Evolutionary conservation across 306 rosid genomes (phyloP), one percentile per base, ranked within the genome.

Genomic region (Prunus padus): DNA sequence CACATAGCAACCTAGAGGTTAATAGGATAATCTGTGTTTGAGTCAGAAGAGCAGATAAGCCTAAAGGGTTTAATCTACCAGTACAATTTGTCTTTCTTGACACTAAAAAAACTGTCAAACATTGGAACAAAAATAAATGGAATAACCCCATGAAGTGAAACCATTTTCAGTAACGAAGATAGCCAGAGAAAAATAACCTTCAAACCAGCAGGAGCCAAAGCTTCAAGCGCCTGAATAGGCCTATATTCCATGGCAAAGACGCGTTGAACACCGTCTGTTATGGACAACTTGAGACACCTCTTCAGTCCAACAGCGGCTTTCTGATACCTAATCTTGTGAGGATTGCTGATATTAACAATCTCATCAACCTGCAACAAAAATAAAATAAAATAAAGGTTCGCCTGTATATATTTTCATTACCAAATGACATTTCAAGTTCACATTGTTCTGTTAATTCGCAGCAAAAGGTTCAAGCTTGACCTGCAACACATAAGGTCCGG

Each of bases 161-260:
- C 10, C 65, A 11, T 59, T 23, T 55, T 55, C 61, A 55, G 12
- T 55, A 52, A 67, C 64, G 4, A 9, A 3, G 15, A 55, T 1
- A 55, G 61, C 61, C 26, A 77, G 65, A 31, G 20, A 33, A 44
- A 22, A 25, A 75, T 28, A 80, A 93, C 98, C 98, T 95, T 95
- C 69, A 88, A 80, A 46, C 98, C 98, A 88, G 98, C 82, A 71
- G 93, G 76, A 49, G 93, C 91, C 68, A 89, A 84, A 80, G 85
- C 89, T 49, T 92, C 89, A 73, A 95, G 98, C 55, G 85, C 86
- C 71, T 82, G 72, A 82, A 92, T 90, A 31, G 98, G 90, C 83
- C 98, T 82, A 82, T 95, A 95, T 82, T 95, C 98, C 97, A 95
- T 87, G 71, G 88, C 98, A 73, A 86, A 85, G 14, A 92, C 89